Evolutionary conservation across 257 asterid genomes (phyloP), one percentile per base, ranked within the genome.

Genomic region (Echium plantagineum): DNA sequence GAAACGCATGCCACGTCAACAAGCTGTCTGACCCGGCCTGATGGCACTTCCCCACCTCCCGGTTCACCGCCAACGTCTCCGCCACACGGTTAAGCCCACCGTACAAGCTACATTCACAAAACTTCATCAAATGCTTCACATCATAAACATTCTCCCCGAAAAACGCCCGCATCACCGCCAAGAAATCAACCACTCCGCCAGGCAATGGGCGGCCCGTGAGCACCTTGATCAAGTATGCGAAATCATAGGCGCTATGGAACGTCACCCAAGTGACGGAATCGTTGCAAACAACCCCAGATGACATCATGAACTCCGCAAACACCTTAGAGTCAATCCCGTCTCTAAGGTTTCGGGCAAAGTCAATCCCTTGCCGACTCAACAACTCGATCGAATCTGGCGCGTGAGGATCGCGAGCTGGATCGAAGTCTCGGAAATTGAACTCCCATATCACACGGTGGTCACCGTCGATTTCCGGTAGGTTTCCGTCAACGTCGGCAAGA

Each of bases 21-120:
- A 84, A 55, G 64, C 93, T 84, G 66, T 84, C 93, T 7, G 93
- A 84, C 8, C 93, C 93, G 78, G 93, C 88, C 63, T 81, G 88
- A 28, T 84, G 93, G 53, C 88, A 72, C 63, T 70, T 79, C 15
- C 93, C 93, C 2, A 79, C 93, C 15, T 60, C 88, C 86, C 93
- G 84, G 74, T 65, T 73, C 78, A 84, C 86, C 6, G 73, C 75
- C 19, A 84, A 57, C 0, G 78, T 64, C 56, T 57, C 61, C 2
- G 93, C 88, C 47, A 84, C 83, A 74, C 86, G 79, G 75, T 84
- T 88, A 74, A 84, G 52, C 31, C 89, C 89, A 2, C 89, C 94
- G 51, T 85, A 80, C 63, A 85, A 66, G 42, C 12, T 3, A 9
- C 82, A 71, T 24, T 67, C 53, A n/a, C 89, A 82, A 54, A 80